Conservation (phyloP, 2,329 filamentous ascomycete genomes). For the Scedosporium dehoogii region DNA sequence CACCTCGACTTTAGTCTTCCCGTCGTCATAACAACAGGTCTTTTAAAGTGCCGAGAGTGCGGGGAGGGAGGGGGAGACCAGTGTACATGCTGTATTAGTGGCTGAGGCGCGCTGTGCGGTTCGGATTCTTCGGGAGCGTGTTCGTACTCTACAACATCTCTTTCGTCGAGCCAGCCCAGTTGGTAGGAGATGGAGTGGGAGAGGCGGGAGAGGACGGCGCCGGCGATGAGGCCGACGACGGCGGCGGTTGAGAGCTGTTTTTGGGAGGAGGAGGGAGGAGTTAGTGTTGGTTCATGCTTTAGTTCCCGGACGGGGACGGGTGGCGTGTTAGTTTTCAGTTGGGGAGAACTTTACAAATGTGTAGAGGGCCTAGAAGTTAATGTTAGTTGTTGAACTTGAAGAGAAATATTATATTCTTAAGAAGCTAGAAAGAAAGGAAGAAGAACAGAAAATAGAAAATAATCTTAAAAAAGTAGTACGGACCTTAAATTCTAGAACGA, state of each 20-base stretch:
- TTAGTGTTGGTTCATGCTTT: background rate
- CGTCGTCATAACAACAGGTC: too few species aligned
- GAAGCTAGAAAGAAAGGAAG: background rate
- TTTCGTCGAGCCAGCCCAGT: background rate
- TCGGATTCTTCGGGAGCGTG: too few species aligned
- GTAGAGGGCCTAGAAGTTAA: background rate
- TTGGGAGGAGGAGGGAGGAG: background rate
- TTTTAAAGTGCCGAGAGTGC: too few species aligned
- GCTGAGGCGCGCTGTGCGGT: background rate
- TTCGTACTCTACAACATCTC: background rate
- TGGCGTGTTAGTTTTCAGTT: background rate
- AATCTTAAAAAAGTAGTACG: background rate
- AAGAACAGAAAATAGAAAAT: background rate
- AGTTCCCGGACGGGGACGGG: background rate
- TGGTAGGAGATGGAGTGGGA: background rate
- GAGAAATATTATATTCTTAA: background rate
- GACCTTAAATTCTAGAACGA: slow-evolving; percentile 3
- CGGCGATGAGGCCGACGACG: background rate
- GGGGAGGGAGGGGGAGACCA: background rate
- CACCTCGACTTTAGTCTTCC: too few species aligned
- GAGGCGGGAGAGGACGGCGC: background rate
- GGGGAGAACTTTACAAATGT: slow-evolving; percentile 1
- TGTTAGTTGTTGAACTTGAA: background rate
- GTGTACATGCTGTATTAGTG: background rate
- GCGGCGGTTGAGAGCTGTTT: background rate